These are phyloP conservation scores for Fallopia convolvulus DNA, from an alignment of 148 eudicot species.

Conservation along the genomic window DNA sequence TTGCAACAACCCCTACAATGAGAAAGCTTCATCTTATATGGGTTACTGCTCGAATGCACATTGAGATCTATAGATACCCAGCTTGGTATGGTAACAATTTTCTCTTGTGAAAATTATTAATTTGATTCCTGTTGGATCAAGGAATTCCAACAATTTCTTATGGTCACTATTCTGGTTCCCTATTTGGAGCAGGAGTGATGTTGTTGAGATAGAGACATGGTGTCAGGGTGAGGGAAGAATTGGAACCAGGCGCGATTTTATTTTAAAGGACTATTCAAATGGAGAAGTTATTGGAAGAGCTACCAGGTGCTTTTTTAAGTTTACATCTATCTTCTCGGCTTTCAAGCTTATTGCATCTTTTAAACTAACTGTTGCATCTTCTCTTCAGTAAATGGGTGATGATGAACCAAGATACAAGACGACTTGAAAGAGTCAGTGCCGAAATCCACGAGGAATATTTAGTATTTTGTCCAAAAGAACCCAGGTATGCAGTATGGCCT, in stretches of 20 bases:
- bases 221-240: slow-evolving; percentile 94
- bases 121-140: background rate
- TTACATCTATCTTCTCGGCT: slow-evolving; percentile 4
- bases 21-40: slow-evolving; percentile 90
- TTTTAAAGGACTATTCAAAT: slow-evolving; percentile 67
- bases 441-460: slow-evolving; percentile 70
- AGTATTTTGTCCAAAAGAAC: slow-evolving; percentile 54
- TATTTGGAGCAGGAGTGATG: slow-evolving; percentile 62
- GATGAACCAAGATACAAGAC: slow-evolving; percentile 93
- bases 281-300: slow-evolving; percentile 95
- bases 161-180: slow-evolving; percentile 2
- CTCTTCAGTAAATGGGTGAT: slow-evolving; percentile 89
- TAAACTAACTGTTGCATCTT: background rate
- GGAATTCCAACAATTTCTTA: no score
- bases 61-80: slow-evolving; percentile 87
- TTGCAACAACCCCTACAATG: slow-evolving; percentile 89
- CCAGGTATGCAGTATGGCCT: slow-evolving; percentile 55
- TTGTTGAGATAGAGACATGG: slow-evolving; percentile 98
- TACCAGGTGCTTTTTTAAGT: slow-evolving; percentile 47
- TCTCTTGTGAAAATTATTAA: background rate
- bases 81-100: slow-evolving; percentile 45
- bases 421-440: slow-evolving; percentile 71
- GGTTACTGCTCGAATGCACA: slow-evolving; percentile 99
- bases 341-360: background rate
- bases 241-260: slow-evolving; percentile 90